These are phyloP conservation scores for Saccharomyces hybrid DNA, from an alignment of 1,139 yeast genomes.

Conservation along the genomic window DNA sequence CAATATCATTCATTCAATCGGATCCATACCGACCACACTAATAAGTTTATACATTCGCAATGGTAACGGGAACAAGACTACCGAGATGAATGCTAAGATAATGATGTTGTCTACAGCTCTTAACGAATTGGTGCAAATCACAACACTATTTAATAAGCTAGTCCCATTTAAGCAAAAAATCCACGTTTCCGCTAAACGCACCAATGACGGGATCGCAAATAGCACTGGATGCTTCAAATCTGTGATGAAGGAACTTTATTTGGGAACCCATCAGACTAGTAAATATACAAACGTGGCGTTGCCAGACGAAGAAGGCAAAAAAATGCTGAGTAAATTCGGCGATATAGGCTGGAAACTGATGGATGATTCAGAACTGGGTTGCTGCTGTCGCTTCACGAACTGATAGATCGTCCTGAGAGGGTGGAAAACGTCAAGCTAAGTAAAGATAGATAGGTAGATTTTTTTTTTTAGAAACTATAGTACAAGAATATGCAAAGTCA, in stretches of 20 bases:
- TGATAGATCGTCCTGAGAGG: background rate
- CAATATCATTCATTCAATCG: background rate
- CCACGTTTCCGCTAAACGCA: slow-evolving; percentile 2
- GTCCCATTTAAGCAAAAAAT: slow-evolving; percentile 20
- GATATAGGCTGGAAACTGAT: slow-evolving; percentile 24
- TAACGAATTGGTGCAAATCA: slow-evolving; percentile 30
- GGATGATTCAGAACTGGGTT: slow-evolving; percentile 30
- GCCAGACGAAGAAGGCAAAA: slow-evolving; percentile 2
- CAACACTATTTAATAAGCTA: slow-evolving; percentile 23
- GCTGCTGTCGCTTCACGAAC: slow-evolving; percentile 11
- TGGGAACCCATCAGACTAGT: background rate
- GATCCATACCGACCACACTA: background rate
- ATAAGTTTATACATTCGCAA: background rate
- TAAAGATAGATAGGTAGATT: background rate
- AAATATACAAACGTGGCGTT: slow-evolving; percentile 1
- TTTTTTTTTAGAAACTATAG: background rate
- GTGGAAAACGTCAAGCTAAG: background rate
- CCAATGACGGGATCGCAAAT: background rate
- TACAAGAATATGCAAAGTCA: background rate
- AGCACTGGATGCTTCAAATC: background rate
- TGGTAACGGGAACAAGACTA: slow-evolving; percentile 2
- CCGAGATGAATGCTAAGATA: slow-evolving; percentile 4
- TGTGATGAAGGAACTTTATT: background rate
- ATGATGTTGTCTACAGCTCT: slow-evolving; percentile 28
- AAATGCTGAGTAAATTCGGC: slow-evolving; percentile 14